Evolutionary conservation across 768 basidiomycete species (phyloP).

Genomic region (Lyophyllum decastes): DNA sequence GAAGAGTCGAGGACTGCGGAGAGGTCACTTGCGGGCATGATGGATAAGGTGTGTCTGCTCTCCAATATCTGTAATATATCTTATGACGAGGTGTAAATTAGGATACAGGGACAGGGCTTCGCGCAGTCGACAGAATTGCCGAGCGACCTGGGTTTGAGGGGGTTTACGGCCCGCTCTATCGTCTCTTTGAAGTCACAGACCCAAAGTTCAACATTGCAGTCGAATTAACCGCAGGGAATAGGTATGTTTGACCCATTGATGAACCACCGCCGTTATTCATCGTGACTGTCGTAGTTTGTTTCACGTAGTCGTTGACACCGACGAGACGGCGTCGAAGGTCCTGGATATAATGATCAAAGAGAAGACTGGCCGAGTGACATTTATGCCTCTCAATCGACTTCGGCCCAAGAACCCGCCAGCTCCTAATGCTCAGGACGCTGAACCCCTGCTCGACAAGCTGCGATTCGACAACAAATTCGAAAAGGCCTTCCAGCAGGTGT

Average conservation of each 20-base stretch:
- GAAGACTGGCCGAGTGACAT: conserved; percentile 92
- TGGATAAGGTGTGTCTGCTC: conserved; percentile 77
- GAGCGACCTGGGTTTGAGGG: conserved; percentile 74
- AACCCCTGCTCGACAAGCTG: conserved; percentile 83
- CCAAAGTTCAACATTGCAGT: conserved; percentile 88
- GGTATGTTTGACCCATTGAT: conserved; percentile 50
- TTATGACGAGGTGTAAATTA: conserved; percentile 27
- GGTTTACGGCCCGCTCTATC: conserved; percentile 93
- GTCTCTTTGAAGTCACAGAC: conserved; percentile 89
- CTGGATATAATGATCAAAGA: conserved; percentile 93
- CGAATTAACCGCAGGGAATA: conserved; percentile 94
- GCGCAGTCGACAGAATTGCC: conserved; percentile 83
- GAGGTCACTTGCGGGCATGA: conserved; percentile 80
- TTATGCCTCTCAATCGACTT: conserved; percentile 97
- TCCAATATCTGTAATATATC: not conserved
- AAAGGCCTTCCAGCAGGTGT: conserved; percentile 95
- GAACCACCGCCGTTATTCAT: not conserved
- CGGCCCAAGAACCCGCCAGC: conserved; percentile 68
- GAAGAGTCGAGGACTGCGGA: conserved; percentile 85
- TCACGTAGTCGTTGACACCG: conserved; percentile 97
- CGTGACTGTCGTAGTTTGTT: conserved; percentile 63
- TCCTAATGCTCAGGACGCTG: conserved; percentile 74
- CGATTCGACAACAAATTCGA: conserved; percentile 67
- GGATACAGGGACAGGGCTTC: conserved; percentile 90
- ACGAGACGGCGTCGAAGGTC: conserved; percentile 89